A percentile compares a stretch with the other conserved stretches of the same genome.
Conservation (phyloP, 495 filamentous ascomycete species). For the Neurospora sp. region DNA sequence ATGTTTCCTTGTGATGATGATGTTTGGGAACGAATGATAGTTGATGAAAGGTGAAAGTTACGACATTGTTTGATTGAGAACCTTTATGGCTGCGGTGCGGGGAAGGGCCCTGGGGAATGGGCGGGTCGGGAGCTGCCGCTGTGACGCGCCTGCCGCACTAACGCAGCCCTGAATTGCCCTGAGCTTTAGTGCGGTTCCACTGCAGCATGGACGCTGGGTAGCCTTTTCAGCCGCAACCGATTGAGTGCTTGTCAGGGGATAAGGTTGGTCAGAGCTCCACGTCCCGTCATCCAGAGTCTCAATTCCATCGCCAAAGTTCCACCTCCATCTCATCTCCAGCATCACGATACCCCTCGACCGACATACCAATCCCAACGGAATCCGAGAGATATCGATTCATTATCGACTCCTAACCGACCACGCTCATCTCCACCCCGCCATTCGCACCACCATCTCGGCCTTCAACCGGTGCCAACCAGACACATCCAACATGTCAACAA, state of each 20-base stretch:
- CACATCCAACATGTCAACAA: constrained; percentile 59
- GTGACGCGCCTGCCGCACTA: background rate
- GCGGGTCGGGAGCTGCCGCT: background rate
- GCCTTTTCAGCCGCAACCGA: background rate
- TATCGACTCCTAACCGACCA: background rate
- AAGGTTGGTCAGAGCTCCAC: background rate
- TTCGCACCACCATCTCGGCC: background rate
- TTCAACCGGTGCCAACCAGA: background rate
- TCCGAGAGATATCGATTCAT: background rate
- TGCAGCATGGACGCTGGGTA: background rate
- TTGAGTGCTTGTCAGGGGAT: background rate
- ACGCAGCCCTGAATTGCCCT: background rate
- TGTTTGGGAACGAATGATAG: background rate
- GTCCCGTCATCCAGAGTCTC: background rate
- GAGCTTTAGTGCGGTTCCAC: background rate
- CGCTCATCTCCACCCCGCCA: background rate
- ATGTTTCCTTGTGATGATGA: background rate
- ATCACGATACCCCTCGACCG: background rate
- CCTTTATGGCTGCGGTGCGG: background rate
- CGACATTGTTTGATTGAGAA: background rate
- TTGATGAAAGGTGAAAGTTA: background rate
- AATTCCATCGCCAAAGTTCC: background rate
- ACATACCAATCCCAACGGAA: background rate
- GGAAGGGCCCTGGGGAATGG: background rate
- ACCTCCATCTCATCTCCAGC: background rate